Evolutionary conservation across 371 early-diverging fungal species (phyloP), one percentile per base, ranked within the genome.

Genomic region (Mortierella sp.): DNA sequence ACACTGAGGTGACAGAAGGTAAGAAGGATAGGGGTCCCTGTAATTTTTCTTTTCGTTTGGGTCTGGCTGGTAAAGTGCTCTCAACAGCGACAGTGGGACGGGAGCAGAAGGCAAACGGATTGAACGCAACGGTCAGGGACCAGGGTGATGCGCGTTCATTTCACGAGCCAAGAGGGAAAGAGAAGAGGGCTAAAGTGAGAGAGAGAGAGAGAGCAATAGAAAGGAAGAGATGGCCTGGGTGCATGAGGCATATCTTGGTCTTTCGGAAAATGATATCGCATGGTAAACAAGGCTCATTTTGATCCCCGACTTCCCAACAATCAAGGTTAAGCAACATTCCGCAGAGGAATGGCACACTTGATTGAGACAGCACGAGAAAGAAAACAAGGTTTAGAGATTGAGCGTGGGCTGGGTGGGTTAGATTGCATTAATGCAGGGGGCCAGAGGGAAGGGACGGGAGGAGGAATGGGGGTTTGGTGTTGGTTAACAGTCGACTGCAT

Each of bases 341-440:
- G 24, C 41, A 68, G 24, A 41, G 0, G 14, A 24, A 24, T 11
- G 11, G 24, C 41, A 68, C 10, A 24, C 56, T 10, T 8, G 55
- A 35, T 6, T 35, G 63, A 32, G n/a, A n/a, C 27, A 11, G 12
- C 10, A n/a, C 3, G 58, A 27, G 32, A 35, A 18, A 12, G 1
- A 32, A 63, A 63, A 63, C 63, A 63, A 60, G 16, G 63, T 63
- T 63, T 7, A 14, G 63, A 18, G 35, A 63, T n/a, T 35, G 35
- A 63, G 32, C 65, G 65, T 63, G 65, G 7, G 65, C 32, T 18
- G 21, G 68, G 2, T 16, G 32, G 32, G 11, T 38, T 68, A 41
- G 68, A 68, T 38, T 68, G 68, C 68, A 41, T 68, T 68, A 68
- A 68, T 68, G 68, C 68, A 68, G 24, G 68, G 41, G 56, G 27